Percentiles rank a stretch among this genome's conserved stretches.
Conservation (phyloP, 1,139 yeast genomes). For the Magnusiomyces fungicola region DNA sequence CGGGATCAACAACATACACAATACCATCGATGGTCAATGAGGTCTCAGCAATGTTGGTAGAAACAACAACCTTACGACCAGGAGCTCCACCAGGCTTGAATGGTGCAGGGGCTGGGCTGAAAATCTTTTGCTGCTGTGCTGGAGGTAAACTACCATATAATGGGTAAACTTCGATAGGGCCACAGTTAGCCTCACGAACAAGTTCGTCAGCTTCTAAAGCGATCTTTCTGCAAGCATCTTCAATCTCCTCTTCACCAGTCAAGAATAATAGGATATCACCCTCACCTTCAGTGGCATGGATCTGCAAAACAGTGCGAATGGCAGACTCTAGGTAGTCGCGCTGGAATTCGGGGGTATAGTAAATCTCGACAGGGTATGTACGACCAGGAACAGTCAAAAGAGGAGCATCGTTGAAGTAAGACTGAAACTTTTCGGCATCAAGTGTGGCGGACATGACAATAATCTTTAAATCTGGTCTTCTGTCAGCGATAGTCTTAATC, state of each 20-base stretch:
- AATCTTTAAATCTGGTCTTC: slow-evolving; percentile 83
- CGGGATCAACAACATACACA: slow-evolving; percentile 96
- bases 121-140: slow-evolving; percentile 85
- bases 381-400: slow-evolving; percentile 95
- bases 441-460: slow-evolving; percentile 97
- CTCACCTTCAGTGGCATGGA: slow-evolving; percentile 91
- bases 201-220: slow-evolving; percentile 83
- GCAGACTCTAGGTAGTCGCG: slow-evolving; percentile 93
- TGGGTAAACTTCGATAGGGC: slow-evolving; percentile 85
- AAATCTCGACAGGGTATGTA: slow-evolving; percentile 94
- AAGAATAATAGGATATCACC: slow-evolving; percentile 86
- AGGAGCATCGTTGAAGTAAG: slow-evolving; percentile 86
- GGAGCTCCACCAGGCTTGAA: slow-evolving; percentile 65
- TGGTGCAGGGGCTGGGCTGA: slow-evolving; percentile 77
- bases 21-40: slow-evolving; percentile 96
- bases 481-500: slow-evolving; percentile 66
- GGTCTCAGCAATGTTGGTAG: slow-evolving; percentile 98
- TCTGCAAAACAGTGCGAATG: slow-evolving; percentile 87
- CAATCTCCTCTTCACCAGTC: slow-evolving; percentile 98
- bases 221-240: slow-evolving; percentile 89
- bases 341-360: slow-evolving; percentile 94
- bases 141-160: slow-evolving; percentile 96
- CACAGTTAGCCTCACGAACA: slow-evolving; percentile 80
- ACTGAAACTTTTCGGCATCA: slow-evolving; percentile 94
- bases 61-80: slow-evolving; percentile 85